Conservation (phyloP, 2,329 filamentous ascomycete genomes). For the Sclerotinia borealis region DNA sequence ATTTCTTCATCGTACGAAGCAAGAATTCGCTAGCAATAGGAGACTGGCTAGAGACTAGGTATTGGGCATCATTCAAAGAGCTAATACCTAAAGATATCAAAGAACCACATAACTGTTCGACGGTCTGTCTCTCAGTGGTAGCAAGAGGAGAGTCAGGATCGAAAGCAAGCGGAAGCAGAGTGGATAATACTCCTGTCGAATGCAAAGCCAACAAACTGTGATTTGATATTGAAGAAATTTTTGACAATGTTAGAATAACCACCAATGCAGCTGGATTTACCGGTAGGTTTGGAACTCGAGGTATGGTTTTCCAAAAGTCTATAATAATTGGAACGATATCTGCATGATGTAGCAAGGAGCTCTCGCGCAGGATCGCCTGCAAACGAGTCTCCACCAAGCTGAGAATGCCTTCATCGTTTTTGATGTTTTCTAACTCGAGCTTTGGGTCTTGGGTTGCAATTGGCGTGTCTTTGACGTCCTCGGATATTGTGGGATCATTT, state of each 20-base stretch:
- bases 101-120: conserved; percentile 61
- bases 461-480: background rate
- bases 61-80: conserved; percentile 74
- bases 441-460: background rate
- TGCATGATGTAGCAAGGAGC: conserved; percentile 50
- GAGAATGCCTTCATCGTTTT: conserved; percentile 23
- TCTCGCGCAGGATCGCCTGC: conserved; percentile 44
- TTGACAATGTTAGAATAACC: conserved; percentile 43
- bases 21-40: conserved; percentile 60
- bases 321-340: conserved; percentile 58
- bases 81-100: conserved; percentile 72
- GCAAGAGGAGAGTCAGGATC: conserved; percentile 44
- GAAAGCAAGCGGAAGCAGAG: conserved; percentile 59
- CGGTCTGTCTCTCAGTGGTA: conserved; percentile 49
- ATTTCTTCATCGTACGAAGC: conserved; percentile 65
- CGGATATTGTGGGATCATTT: background rate
- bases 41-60: conserved; percentile 53
- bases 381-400: conserved; percentile 36
- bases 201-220: conserved; percentile 69
- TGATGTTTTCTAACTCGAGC: background rate
- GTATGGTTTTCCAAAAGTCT: conserved; percentile 58
- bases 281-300: conserved; percentile 39
- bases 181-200: conserved; percentile 62
- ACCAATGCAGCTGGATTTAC: conserved; percentile 54
- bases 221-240: conserved; percentile 55